phyloP scores from a whole-genome alignment of 495 filamentous ascomycete species.

The Rostrohypoxylon terebratum region DNA sequence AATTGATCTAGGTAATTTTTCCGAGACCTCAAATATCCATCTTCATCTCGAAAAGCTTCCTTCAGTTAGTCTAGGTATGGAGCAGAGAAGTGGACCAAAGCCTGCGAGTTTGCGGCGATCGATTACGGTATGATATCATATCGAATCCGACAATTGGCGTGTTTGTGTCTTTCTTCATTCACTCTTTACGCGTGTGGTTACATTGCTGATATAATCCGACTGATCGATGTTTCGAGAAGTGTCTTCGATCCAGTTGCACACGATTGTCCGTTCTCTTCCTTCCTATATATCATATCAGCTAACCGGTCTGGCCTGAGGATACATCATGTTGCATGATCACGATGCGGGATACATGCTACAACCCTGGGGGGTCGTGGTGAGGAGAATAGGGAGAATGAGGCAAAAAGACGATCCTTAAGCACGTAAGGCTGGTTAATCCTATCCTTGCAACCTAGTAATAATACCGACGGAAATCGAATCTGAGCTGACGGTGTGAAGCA shows the following conservation, averaged over 20 bases:
- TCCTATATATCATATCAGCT: slow-evolving; percentile 1
- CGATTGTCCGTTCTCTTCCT: neutral
- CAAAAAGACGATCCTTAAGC: slow-evolving; percentile 33
- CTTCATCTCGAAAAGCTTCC: slow-evolving; percentile 23
- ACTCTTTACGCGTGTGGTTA: neutral
- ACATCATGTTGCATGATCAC: slow-evolving; percentile 6
- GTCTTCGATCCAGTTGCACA: neutral
- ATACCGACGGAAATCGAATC: neutral
- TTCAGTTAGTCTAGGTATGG: slow-evolving; percentile 30
- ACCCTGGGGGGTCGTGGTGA: neutral
- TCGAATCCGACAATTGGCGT: neutral
- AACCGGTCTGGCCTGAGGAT: neutral
- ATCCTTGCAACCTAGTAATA: slow-evolving; percentile 11
- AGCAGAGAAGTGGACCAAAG: slow-evolving; percentile 19
- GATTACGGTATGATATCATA: slow-evolving; percentile 37
- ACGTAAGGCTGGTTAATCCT: slow-evolving; percentile 40
- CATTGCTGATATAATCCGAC: slow-evolving; percentile 23
- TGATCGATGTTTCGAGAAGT: slow-evolving; percentile 9
- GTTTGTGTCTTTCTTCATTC: neutral
- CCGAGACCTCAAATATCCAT: slow-evolving; percentile 22
- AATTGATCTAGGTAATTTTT: neutral
- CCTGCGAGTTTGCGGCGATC: slow-evolving; percentile 24
- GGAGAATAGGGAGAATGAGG: slow-evolving; percentile 17
- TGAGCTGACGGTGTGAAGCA: slow-evolving; percentile 39
- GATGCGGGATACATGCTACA: slow-evolving; percentile 11